Conservation (phyloP, 495 filamentous ascomycete species). For the Terfezia claveryi region DNA sequence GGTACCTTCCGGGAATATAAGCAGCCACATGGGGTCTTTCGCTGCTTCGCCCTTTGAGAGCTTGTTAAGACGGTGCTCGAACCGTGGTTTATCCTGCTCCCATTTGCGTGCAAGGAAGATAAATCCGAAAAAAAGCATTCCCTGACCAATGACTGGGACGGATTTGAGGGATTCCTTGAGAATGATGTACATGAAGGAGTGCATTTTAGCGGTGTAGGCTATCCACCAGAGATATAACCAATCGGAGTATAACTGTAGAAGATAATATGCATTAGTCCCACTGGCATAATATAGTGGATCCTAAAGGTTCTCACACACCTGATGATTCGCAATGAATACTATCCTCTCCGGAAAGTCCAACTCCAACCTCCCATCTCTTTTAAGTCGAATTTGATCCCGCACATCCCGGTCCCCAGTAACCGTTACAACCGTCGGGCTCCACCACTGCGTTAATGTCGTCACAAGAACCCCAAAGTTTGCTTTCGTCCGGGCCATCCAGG, state of each 20-base stretch:
- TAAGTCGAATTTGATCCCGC: slow-evolving; percentile 41
- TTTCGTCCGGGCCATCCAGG: slow-evolving; percentile 60
- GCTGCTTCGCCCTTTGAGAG: slow-evolving; percentile 36
- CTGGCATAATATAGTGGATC: neutral
- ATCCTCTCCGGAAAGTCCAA: slow-evolving; percentile 54
- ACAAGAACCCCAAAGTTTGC: slow-evolving; percentile 50
- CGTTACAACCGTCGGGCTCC: slow-evolving; percentile 51
- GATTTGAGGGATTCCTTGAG: slow-evolving; percentile 62
- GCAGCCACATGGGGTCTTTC: slow-evolving; percentile 62
- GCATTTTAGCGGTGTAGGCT: slow-evolving; percentile 50
- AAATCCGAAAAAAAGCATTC: slow-evolving; percentile 66
- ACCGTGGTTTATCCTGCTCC: slow-evolving; percentile 49
- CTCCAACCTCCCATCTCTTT: slow-evolving; percentile 42
- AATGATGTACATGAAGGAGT: slow-evolving; percentile 71
- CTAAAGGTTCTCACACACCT: slow-evolving; percentile 25
- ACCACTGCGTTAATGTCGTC: slow-evolving; percentile 61
- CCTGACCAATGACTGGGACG: slow-evolving; percentile 51
- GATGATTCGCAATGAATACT: slow-evolving; percentile 67
- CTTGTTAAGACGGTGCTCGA: slow-evolving; percentile 45
- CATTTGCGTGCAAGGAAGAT: slow-evolving; percentile 70
- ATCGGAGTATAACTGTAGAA: slow-evolving; percentile 50
- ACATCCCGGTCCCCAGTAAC: slow-evolving; percentile 59
- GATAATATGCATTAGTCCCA: neutral
- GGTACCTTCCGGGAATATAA: slow-evolving; percentile 70
- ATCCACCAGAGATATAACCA: slow-evolving; percentile 85